Percentiles rank a stretch among this genome's conserved stretches.
phyloP scores from a whole-genome alignment of 495 filamentous ascomycete genomes.

The Aspergillus panamensis region DNA sequence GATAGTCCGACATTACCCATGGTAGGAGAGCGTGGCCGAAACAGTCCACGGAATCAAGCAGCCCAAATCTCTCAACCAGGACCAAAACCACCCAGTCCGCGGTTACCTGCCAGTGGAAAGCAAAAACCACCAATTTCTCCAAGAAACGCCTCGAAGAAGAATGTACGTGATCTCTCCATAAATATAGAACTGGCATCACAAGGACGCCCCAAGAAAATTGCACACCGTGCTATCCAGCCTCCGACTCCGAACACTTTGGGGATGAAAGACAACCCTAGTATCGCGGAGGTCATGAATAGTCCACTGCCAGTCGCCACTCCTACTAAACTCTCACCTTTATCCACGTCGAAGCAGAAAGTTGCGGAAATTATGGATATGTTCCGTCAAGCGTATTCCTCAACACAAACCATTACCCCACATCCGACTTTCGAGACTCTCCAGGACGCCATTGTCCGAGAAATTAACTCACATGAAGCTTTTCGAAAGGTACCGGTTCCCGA shows the following conservation, averaged over 20 bases:
- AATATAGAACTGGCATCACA: slow-evolving; percentile 38
- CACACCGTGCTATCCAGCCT: slow-evolving; percentile 41
- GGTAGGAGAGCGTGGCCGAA: slow-evolving; percentile 12
- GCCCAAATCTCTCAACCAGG: slow-evolving; percentile 19
- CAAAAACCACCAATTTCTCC: slow-evolving; percentile 7
- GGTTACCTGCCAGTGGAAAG: neutral
- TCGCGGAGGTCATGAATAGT: slow-evolving; percentile 47
- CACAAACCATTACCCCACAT: slow-evolving; percentile 30
- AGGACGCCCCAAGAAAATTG: slow-evolving; percentile 31
- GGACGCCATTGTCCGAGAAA: slow-evolving; percentile 47
- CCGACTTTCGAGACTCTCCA: slow-evolving; percentile 45
- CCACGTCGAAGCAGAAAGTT: slow-evolving; percentile 26
- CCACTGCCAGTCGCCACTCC: slow-evolving; percentile 33
- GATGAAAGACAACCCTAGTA: slow-evolving; percentile 34
- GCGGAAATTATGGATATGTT: slow-evolving; percentile 47
- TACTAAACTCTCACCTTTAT: slow-evolving; percentile 24
- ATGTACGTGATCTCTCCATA: slow-evolving; percentile 44
- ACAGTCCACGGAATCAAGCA: slow-evolving; percentile 7
- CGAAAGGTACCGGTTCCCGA: slow-evolving; percentile 34
- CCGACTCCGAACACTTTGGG: slow-evolving; percentile 36
- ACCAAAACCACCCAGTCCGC: neutral
- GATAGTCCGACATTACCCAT: slow-evolving; percentile 42
- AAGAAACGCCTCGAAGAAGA: slow-evolving; percentile 31
- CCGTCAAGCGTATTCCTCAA: slow-evolving; percentile 37
- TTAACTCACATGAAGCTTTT: slow-evolving; percentile 50